Conservation (phyloP, 2,329 filamentous ascomycete genomes). For the Colletotrichum salicis region DNA sequence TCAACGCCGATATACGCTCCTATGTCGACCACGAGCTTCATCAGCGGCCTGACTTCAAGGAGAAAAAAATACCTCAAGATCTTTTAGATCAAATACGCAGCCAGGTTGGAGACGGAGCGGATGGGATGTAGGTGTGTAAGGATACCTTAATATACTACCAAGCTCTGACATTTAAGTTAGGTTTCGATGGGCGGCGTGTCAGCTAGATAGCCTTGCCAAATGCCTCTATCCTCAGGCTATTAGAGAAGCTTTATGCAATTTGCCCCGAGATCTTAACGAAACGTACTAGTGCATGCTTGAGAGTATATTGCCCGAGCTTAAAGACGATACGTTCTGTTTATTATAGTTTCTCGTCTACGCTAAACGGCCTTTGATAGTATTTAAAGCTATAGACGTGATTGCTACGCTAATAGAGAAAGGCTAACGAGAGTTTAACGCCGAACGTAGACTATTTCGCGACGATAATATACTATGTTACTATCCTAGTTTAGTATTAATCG, state of each 20-base stretch:
- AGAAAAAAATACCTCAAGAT: background rate
- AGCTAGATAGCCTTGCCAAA: conserved; percentile 1
- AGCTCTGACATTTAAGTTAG: background rate
- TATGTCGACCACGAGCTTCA: background rate
- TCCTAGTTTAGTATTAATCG: conserved; percentile 36
- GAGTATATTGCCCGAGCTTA: conserved; percentile 32
- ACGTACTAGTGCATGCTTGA: conserved; percentile 10
- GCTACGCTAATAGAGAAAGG: conserved; percentile 36
- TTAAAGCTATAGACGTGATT: conserved; percentile 40
- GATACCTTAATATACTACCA: background rate
- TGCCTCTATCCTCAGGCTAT: background rate
- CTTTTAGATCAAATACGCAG: background rate
- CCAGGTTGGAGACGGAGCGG: background rate
- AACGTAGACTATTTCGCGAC: conserved; percentile 18
- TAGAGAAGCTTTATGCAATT: background rate
- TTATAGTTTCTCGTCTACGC: conserved; percentile 40
- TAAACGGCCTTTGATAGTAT: conserved; percentile 33
- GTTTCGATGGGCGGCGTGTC: conserved; percentile 5
- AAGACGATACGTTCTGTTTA: conserved; percentile 36
- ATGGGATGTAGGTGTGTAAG: background rate
- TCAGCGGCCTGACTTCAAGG: background rate
- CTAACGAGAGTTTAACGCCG: conserved; percentile 23
- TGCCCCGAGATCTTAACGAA: conserved; percentile 3
- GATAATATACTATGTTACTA: conserved; percentile 32
- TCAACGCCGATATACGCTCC: background rate